Percentiles rank a stretch among this genome's conserved stretches.
phyloP scores from a whole-genome alignment of 805 yeast species.

The Barnettozyma sp. region DNA sequence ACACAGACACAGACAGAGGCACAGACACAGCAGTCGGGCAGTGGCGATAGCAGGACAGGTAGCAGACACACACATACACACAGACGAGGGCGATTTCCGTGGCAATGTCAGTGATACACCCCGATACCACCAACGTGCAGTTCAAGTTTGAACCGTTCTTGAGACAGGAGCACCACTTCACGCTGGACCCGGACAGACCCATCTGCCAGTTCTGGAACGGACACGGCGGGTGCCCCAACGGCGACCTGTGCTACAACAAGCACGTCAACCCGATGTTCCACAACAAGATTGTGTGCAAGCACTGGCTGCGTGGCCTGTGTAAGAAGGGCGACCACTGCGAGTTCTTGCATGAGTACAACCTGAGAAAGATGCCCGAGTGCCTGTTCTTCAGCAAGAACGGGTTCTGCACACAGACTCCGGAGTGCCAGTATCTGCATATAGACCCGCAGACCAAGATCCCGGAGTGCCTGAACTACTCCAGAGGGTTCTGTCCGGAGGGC shows the following conservation, averaged over 20 bases:
- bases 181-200: constrained; percentile 85
- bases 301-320: constrained; percentile 96
- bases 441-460: constrained; percentile 89
- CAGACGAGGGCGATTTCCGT: background rate
- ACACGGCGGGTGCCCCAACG: constrained; percentile 75
- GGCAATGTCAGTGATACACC: constrained; percentile 33
- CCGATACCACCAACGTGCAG: constrained; percentile 33
- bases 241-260: constrained; percentile 78
- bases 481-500: constrained; percentile 91
- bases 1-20: no score
- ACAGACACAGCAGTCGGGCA: no score
- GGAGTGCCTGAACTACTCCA: constrained; percentile 72
- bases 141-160: constrained; percentile 80
- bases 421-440: constrained; percentile 86
- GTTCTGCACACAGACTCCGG: constrained; percentile 87
- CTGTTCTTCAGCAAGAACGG: constrained; percentile 75
- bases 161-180: constrained; percentile 71
- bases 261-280: constrained; percentile 64
- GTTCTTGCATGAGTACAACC: constrained; percentile 88
- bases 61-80: no score
- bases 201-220: constrained; percentile 67
- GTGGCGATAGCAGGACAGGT: no score
- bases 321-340: constrained; percentile 96
- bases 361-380: constrained; percentile 96
- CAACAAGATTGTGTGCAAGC: constrained; percentile 90